phyloP scores from a whole-genome alignment of 345 rosid genomes.

The Conringia planisiliqua region DNA sequence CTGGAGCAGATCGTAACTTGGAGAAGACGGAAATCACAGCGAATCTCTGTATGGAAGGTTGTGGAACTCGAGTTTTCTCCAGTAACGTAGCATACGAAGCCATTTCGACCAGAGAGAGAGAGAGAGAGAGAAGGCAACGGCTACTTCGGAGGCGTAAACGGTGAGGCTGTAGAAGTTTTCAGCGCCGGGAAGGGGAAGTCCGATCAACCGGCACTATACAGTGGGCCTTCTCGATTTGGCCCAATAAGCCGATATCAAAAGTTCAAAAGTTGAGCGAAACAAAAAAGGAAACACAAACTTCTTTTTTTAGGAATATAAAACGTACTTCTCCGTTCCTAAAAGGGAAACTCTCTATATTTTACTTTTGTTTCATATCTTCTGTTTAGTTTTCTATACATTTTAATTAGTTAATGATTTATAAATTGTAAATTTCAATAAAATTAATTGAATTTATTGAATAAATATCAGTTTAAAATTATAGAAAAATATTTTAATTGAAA shows the following conservation, averaged over 20 bases:
- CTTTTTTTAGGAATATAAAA: too few species aligned
- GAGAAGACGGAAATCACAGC: slow-evolving; percentile 78
- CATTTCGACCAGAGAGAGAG: slow-evolving; percentile 33
- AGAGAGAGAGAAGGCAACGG: slow-evolving; percentile 4
- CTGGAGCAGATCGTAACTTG: slow-evolving; percentile 66
- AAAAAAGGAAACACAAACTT: too few species aligned
- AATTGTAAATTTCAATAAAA: too few species aligned
- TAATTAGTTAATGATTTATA: too few species aligned
- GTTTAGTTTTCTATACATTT: too few species aligned
- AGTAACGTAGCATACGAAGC: slow-evolving; percentile 61
- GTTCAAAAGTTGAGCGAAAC: too few species aligned
- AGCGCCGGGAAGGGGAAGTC: not conserved
- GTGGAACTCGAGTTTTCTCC: slow-evolving; percentile 69
- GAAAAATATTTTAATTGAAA: too few species aligned
- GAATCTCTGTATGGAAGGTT: slow-evolving; percentile 76
- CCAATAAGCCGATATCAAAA: slow-evolving; percentile 4
- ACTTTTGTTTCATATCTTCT: too few species aligned
- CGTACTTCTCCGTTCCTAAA: too few species aligned
- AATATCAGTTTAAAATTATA: too few species aligned
- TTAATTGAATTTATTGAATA: too few species aligned
- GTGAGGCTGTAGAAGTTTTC: not conserved
- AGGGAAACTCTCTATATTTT: too few species aligned
- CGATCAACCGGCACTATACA: not conserved
- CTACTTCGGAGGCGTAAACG: not conserved
- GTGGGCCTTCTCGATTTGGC: slow-evolving; percentile 4